Evolutionary conservation across 257 asterid species (phyloP), one percentile per base, ranked within the genome.

Genomic region (Solanum sitiens): DNA sequence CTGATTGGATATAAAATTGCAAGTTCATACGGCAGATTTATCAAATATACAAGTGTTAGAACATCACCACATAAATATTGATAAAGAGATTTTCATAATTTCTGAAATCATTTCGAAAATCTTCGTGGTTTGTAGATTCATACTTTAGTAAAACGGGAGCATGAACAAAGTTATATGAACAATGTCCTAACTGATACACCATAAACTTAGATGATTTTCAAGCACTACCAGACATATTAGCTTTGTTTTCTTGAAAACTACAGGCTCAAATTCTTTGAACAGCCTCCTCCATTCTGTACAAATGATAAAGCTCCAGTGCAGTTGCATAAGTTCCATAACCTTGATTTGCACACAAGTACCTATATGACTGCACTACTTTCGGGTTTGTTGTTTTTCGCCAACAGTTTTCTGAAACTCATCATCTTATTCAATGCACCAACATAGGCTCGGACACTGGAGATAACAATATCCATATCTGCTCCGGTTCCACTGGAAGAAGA

Each of bases 341-440:
- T 50, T 10, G 20, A 82, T 50, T 11, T 4, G 16, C 30, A 50
- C 32, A 27, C 1, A 32, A 50, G 61, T 6, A 11, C 40, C 53
- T 86, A 86, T 61, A 73, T 12, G 3, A 86, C 84, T 47, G 84
- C 83, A 53, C 74, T 72, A 35, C 84, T 84, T 50, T 73, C 61
- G 9, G 88, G 47, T 86, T 53, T 73, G 84, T 37, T 86, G n/a
- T 50, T 40, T 35, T 65, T 73, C 12, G 63, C 79, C 27, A 86
- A 47, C 53, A 86, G 74, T 42, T 90, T 89, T 86, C 87, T 89
- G 87, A 94, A 93, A 59, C 98, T 96, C 71, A 94, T 37, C 82
- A 94, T 91, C 98, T 95, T 97, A 95, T 97, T 97, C 72, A 97
- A 93, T 53, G 99, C 99, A 83, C 98, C 97, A 61, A 95, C 83